A percentile compares a stretch with the other conserved stretches of the same genome.
Evolutionary conservation across 306 rosid genomes (phyloP).

Genomic region (Erythrophleum fordii): DNA sequence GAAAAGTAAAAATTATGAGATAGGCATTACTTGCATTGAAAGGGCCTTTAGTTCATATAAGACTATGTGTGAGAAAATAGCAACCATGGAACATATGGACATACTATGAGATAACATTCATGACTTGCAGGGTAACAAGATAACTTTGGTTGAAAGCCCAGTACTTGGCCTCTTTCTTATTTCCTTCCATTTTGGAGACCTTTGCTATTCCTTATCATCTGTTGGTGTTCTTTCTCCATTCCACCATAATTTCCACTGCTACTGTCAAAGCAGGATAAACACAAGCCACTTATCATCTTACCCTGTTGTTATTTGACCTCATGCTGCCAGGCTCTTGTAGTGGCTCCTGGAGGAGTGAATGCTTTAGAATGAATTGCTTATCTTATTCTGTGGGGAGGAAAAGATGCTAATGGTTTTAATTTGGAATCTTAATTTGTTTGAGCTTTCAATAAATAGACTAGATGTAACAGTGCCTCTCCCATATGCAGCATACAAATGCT

Average conservation of each 20-base stretch:
- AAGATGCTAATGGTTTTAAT: constrained; percentile 22
- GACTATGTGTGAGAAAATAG: neutral
- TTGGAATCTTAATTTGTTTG: constrained; percentile 14
- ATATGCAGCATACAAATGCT: constrained; percentile 9
- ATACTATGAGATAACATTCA: neutral
- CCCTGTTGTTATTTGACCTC: neutral
- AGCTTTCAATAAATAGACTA: neutral
- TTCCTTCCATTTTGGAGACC: neutral
- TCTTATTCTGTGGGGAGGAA: neutral
- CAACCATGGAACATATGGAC: neutral
- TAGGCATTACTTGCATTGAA: neutral
- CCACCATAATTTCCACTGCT: neutral
- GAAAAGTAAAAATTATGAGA: constrained; percentile 5
- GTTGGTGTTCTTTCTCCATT: constrained; percentile 10
- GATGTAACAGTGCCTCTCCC: constrained; percentile 1
- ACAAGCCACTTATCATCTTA: neutral
- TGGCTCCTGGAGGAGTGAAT: constrained; percentile 8
- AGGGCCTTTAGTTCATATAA: neutral
- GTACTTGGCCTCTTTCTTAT: neutral
- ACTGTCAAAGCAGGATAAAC: neutral
- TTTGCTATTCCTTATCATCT: neutral
- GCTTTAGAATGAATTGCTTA: constrained; percentile 5
- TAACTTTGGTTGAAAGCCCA: neutral
- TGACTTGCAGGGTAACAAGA: neutral
- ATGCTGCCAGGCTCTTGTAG: neutral